A percentile compares a stretch with the other conserved stretches of the same genome.
These are phyloP conservation scores for Apostasia ramifera DNA, from an alignment of 106 monocot species.

Conservation along the genomic window DNA sequence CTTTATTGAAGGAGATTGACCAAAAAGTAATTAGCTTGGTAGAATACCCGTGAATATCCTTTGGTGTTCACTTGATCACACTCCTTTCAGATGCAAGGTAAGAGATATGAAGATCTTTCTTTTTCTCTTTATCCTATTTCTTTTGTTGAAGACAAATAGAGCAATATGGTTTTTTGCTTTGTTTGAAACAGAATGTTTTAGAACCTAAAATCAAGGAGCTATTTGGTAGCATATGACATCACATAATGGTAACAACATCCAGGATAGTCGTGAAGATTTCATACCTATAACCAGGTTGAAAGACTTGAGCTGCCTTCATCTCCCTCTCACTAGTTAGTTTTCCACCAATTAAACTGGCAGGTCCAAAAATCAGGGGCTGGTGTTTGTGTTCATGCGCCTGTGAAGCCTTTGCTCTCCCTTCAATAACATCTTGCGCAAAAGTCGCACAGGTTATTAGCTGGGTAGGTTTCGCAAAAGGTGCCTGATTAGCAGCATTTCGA, in stretches of 20 bases:
- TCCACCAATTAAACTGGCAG: conserved; percentile 70
- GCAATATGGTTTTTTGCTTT: too few relatives aligned
- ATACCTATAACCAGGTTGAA: conserved; percentile 88
- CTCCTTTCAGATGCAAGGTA: too few relatives aligned
- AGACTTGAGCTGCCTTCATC: conserved; percentile 83
- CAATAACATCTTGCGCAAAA: conserved; percentile 99
- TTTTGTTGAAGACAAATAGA: too few relatives aligned
- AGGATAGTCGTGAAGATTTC: background rate
- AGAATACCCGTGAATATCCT: too few relatives aligned
- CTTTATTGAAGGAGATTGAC: too few relatives aligned
- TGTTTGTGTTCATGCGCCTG: conserved; percentile 83
- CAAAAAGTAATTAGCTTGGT: too few relatives aligned
- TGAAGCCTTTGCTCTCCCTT: conserved; percentile 77
- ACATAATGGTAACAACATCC: background rate
- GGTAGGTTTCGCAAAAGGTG: conserved; percentile 55
- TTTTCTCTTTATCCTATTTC: too few relatives aligned
- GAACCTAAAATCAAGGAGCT: too few relatives aligned
- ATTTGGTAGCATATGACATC: too few relatives aligned
- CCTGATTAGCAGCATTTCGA: conserved; percentile 42
- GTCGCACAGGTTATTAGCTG: conserved; percentile 91
- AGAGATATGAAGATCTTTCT: too few relatives aligned
- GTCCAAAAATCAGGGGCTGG: conserved; percentile 90
- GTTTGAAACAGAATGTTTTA: too few relatives aligned
- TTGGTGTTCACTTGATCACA: too few relatives aligned
- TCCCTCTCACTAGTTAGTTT: conserved; percentile 69